A percentile compares a stretch with the other conserved stretches of the same genome.
Conservation (phyloP, 1,139 yeast genomes). For the Wickerhamomyces sp. region DNA sequence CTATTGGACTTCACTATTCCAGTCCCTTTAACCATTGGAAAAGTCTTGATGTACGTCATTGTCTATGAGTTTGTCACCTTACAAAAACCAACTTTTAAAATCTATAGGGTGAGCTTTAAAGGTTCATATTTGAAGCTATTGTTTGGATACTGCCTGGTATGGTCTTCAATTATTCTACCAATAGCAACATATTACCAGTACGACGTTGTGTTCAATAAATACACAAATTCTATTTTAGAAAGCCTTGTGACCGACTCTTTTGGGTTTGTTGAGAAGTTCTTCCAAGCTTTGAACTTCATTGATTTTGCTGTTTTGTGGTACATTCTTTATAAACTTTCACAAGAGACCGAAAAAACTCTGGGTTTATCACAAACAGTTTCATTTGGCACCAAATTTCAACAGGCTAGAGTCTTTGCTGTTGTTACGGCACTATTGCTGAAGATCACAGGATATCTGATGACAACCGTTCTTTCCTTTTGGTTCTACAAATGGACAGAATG, state of each 20-base stretch:
- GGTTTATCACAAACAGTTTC: too few relatives aligned
- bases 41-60: neutral
- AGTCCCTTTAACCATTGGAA: neutral
- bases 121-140: neutral
- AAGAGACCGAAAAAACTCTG: neutral
- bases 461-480: too few relatives aligned
- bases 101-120: too few relatives aligned
- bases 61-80: neutral
- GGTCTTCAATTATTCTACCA: neutral
- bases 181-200: neutral
- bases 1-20: too few relatives aligned
- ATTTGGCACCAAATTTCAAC: too few relatives aligned
- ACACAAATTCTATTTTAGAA: neutral
- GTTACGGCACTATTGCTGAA: too few relatives aligned
- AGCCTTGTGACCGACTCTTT: neutral
- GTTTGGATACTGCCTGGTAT: neutral
- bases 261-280: too few relatives aligned
- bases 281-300: neutral
- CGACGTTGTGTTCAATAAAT: neutral
- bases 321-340: neutral
- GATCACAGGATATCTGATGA: too few relatives aligned
- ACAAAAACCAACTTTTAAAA: neutral
- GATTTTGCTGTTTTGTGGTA: neutral
- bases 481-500: too few relatives aligned
- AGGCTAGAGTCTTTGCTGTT: too few relatives aligned